Evolutionary conservation across 2,329 filamentous ascomycete genomes (phyloP).

Genomic region (Ophiostoma ulmi): DNA sequence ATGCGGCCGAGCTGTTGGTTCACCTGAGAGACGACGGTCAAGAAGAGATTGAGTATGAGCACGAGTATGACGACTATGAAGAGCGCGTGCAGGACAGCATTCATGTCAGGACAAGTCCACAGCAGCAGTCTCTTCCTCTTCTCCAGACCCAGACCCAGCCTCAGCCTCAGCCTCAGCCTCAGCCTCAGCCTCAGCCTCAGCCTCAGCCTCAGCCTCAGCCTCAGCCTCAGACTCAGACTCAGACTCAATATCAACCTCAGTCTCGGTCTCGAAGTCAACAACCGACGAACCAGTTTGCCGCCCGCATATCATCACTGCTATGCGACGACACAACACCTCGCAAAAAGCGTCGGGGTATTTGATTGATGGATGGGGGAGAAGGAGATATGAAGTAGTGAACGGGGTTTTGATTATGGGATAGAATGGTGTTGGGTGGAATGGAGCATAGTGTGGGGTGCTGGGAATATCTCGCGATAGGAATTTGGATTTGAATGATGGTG

Average conservation of each 20-base stretch:
- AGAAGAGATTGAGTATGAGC: no score
- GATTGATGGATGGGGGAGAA: neutral
- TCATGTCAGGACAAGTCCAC: neutral
- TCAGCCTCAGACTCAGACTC: neutral
- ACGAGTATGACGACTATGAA: neutral
- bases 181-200: neutral
- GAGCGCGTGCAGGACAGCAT: neutral
- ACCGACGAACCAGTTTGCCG: conserved; percentile 3
- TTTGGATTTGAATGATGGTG: neutral
- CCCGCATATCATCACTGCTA: conserved; percentile 18
- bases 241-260: neutral
- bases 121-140: neutral
- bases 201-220: no score
- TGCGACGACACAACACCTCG: conserved; percentile 16
- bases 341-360: conserved; percentile 17
- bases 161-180: neutral
- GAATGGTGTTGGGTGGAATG: neutral
- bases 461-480: conserved; percentile 9
- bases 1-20: conserved; percentile 23
- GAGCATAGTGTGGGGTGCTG: neutral
- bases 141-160: neutral
- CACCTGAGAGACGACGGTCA: conserved; percentile 16
- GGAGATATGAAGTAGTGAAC: neutral
- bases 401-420: neutral
- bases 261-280: neutral